Conservation (phyloP, 2,329 filamentous ascomycete species). For the Fusarium sp. region DNA sequence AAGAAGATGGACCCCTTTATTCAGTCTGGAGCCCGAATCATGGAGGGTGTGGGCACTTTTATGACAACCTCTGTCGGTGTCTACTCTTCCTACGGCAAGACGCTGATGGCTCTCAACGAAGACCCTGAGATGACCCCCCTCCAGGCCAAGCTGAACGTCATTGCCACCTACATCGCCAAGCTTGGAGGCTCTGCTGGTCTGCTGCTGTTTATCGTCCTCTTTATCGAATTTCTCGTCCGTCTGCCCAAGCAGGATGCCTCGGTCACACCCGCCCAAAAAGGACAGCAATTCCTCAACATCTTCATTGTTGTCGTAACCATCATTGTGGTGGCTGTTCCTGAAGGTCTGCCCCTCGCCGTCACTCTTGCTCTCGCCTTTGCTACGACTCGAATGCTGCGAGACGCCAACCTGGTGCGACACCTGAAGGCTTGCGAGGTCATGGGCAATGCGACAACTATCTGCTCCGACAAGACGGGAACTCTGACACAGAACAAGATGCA, state of each 20-base stretch:
- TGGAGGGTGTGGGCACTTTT: conserved; percentile 83
- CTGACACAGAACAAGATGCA: conserved; percentile 80
- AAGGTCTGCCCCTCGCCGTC: conserved; percentile 84
- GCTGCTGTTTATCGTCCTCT: conserved; percentile 85
- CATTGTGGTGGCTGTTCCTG: conserved; percentile 84
- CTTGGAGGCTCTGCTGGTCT: conserved; percentile 84
- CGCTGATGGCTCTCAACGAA: conserved; percentile 81
- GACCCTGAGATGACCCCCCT: conserved; percentile 83
- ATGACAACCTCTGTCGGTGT: conserved; percentile 82
- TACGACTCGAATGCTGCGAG: conserved; percentile 82
- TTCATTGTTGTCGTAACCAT: conserved; percentile 86
- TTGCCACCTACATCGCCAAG: conserved; percentile 85
- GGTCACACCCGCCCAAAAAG: conserved; percentile 78
- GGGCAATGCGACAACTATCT: conserved; percentile 83
- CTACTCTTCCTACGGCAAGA: conserved; percentile 83
- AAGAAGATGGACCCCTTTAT: conserved; percentile 88
- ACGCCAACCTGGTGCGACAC: conserved; percentile 84
- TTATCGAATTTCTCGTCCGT: conserved; percentile 86
- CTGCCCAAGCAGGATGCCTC: conserved; percentile 67
- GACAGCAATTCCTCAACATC: conserved; percentile 82
- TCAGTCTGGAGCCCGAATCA: conserved; percentile 85
- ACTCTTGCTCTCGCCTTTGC: conserved; percentile 84
- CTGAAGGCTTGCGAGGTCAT: conserved; percentile 86
- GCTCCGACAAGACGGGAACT: conserved; percentile 79
- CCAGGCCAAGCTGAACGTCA: conserved; percentile 81